Percentiles rank a stretch among this genome's conserved stretches.
Conservation (phyloP, 139 green algal species). For the Auxenochlorella protothecoides region DNA sequence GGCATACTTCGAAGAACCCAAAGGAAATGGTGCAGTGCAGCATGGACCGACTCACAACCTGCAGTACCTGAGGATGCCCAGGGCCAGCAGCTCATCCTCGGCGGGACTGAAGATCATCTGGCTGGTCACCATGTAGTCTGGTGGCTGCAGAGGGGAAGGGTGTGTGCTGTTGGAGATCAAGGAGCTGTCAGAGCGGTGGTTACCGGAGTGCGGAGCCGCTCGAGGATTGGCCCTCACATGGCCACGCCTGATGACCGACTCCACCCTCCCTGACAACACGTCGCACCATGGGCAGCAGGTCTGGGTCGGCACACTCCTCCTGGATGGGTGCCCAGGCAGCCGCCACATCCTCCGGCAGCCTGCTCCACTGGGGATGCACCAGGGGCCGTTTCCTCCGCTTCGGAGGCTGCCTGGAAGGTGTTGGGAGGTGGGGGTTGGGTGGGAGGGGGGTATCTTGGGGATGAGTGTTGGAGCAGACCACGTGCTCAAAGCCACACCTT, state of each 20-base stretch:
- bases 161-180: background rate
- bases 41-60: too few relatives aligned
- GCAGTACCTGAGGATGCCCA: conserved; percentile 17
- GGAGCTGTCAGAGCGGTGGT: too few relatives aligned
- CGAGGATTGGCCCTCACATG: too few relatives aligned
- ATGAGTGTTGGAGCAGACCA: too few relatives aligned
- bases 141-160: background rate
- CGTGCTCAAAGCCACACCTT: too few relatives aligned
- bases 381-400: background rate
- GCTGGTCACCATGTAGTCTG: background rate
- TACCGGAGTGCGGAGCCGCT: too few relatives aligned
- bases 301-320: background rate
- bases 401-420: too few relatives aligned
- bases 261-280: too few relatives aligned
- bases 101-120: conserved; percentile 22
- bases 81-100: conserved; percentile 25
- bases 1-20: too few relatives aligned
- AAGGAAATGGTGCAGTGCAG: too few relatives aligned
- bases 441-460: background rate
- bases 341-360: conserved; percentile 1
- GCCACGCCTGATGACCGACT: too few relatives aligned
- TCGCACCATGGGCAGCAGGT: background rate
- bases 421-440: background rate
- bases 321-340: background rate
- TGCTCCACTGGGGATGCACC: conserved; percentile 13